Conservation (phyloP, 768 basidiomycete species). For the Podaxis pistillaris region DNA sequence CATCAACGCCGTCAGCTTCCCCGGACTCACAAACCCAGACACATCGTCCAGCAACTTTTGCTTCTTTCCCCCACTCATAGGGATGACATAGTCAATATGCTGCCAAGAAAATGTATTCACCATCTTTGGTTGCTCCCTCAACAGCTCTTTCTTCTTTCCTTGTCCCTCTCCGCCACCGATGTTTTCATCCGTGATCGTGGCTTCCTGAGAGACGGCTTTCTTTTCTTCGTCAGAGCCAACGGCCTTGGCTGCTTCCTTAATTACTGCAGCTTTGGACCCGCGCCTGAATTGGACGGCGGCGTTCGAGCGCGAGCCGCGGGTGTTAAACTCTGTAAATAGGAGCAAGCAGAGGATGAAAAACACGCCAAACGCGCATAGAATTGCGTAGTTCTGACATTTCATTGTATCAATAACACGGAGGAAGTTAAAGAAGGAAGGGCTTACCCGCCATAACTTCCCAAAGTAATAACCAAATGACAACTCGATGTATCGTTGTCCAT, state of each 20-base stretch:
- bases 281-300: constrained; percentile 66
- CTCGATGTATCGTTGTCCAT: constrained; percentile 52
- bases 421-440: constrained; percentile 15
- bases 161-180: constrained; percentile 14
- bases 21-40: constrained; percentile 79
- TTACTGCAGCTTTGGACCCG: constrained; percentile 35
- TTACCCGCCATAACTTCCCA: constrained; percentile 42
- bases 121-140: constrained; percentile 42
- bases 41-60: constrained; percentile 65
- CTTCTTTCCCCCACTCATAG: constrained; percentile 39
- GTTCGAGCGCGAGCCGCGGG: constrained; percentile 33
- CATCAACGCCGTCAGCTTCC: constrained; percentile 79
- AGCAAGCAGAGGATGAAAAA: constrained; percentile 59
- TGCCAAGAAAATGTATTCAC: constrained; percentile 81
- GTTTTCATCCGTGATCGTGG: background rate
- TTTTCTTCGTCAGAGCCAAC: constrained; percentile 35
- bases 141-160: constrained; percentile 27
- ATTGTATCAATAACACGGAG: background rate
- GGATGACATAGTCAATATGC: constrained; percentile 64
- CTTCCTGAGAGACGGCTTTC: background rate
- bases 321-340: constrained; percentile 55
- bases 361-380: constrained; percentile 63
- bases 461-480: constrained; percentile 48
- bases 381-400: constrained; percentile 60
- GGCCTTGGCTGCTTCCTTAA: constrained; percentile 30